Base-by-base conservation (phyloP, 345 rosid genomes). In the Populus deltoides region DNA sequence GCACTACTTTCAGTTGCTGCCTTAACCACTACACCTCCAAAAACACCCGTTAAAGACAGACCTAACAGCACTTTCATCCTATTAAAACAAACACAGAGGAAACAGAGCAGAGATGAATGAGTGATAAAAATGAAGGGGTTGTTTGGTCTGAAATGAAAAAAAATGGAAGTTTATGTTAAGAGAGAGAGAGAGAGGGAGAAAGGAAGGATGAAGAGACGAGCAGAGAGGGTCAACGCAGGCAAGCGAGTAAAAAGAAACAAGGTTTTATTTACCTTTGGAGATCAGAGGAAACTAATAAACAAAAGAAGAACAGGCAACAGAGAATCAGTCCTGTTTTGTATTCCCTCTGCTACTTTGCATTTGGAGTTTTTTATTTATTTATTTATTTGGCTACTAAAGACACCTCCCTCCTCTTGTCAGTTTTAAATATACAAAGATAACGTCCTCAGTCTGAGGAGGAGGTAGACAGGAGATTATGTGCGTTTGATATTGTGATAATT, bases 21-120 rank as follows among this genome's bases (percentile, higher is more conserved):
- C 3, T 68, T 75, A n/a, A 71, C 82, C 63, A 51, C 65, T 5
- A 57, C 59, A 4, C 78, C 75, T 7, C 75, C 81, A 41, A 35
- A 63, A 17, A 59, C 45, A 25, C 38, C 33, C 75, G 68, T 73
- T 6, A 73, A 22, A 24, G 16, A 69, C 24, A 72, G 31, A 45
- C 24, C 11, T 3, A 41, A 41, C 65, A 66, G n/a, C 73, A 72
- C 10, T 16, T 70, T 77, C 83, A 76, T 67, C 22, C 67, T 39
- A 39, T 39, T 55, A 43, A 24, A 24, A 59, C 38, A 43, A 35
- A 8, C n/a, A 77, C 16, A 11, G 18, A 17, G 25, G 15, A 27
- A 15, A 29, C 15, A 17, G 74, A 71, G 62, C n/a, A 29, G 22
- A 51, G 35, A 51, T 8, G 43, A 7, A 29, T 24, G 62, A 57